Base-by-base conservation (phyloP, 768 basidiomycete genomes). In the Guyanaporus albipodus region DNA sequence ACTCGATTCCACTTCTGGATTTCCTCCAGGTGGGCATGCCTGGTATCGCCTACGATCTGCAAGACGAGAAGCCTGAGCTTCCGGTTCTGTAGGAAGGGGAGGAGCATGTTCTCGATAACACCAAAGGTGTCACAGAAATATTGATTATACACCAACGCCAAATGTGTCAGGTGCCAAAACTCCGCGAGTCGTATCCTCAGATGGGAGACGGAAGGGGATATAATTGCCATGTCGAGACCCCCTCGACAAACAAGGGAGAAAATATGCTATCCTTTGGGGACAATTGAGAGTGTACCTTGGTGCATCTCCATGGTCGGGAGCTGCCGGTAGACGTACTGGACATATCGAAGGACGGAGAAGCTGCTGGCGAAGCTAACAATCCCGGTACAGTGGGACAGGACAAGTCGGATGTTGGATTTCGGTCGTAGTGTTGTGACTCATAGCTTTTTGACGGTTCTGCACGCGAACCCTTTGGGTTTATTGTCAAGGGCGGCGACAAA, bases 231-330 rank as follows among this genome's bases (percentile, higher is more conserved):
- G 48, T 69, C 65, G 57, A 70, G 61, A 3, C 69, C 67, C 27
- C 36, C 46, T 15, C 69, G 63, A 43, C 68, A 68, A 5, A 69
- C 54, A 2, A 66, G 38, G 0, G 66, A 62, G 32, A 70, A 55
- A 11, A 72, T 56, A 47, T 71, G 67, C 35, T 67, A 67, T 46
- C 69, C 69, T 32, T 44, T 51, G 8, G 63, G 57, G 23, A 44
- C 17, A 12, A 41, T 26, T 1, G 32, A 34, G 33, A 48, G 46
- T 11, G 11, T 21, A 6, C 23, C 9, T 24, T 10, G 6, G 22
- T 35, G 35, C n/a, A 29, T 28, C 41, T 38, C 19, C 24, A 7
- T 14, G 10, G 10, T 18, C 22, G 8, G 18, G 7, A 32, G 36
- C 6, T 22, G n/a, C 18, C 32, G 15, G 23, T 38, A 49, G 17